Conservation (phyloP, 768 basidiomycete species). For the Phylloporus arenicola region DNA sequence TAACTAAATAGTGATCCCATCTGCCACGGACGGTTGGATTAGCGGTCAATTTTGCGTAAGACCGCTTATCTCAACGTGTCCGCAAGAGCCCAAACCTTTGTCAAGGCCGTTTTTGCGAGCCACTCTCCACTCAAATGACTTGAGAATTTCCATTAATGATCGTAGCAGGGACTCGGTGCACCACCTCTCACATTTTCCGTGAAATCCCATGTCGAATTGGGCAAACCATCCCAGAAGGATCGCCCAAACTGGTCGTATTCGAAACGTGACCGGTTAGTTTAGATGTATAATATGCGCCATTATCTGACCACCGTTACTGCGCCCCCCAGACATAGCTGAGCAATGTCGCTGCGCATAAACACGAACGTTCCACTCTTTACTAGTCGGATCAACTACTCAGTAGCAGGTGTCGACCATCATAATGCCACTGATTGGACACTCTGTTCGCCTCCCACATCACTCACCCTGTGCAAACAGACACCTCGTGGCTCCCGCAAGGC, state of each 20-base stretch:
- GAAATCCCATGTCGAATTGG: slow-evolving; percentile 10
- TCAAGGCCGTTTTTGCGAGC: background rate
- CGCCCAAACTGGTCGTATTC: slow-evolving; percentile 15
- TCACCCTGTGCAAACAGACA: slow-evolving; percentile 18
- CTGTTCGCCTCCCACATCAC: slow-evolving; percentile 18
- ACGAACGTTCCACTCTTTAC: slow-evolving; percentile 24
- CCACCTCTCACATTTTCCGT: slow-evolving; percentile 10
- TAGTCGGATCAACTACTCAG: slow-evolving; percentile 15
- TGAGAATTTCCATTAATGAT: slow-evolving; percentile 12
- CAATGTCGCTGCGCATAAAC: slow-evolving; percentile 29
- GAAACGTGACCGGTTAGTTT: slow-evolving; percentile 21
- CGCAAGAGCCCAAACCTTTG: slow-evolving; percentile 1
- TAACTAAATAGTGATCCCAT: slow-evolving; percentile 1
- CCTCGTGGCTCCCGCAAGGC: slow-evolving; percentile 30
- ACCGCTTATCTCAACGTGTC: slow-evolving; percentile 15
- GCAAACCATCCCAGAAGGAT: slow-evolving; percentile 3
- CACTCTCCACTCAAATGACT: slow-evolving; percentile 4
- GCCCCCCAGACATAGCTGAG: slow-evolving; percentile 10
- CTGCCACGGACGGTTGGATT: slow-evolving; percentile 1
- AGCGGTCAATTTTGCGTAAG: slow-evolving; percentile 13
- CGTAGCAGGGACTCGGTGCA: slow-evolving; percentile 12
- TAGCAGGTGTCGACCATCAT: slow-evolving; percentile 11
- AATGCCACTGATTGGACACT: slow-evolving; percentile 9
- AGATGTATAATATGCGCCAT: slow-evolving; percentile 19
- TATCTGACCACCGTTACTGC: background rate